phyloP scores from a whole-genome alignment of 768 basidiomycete genomes.

The Solioccasus polychromus region DNA sequence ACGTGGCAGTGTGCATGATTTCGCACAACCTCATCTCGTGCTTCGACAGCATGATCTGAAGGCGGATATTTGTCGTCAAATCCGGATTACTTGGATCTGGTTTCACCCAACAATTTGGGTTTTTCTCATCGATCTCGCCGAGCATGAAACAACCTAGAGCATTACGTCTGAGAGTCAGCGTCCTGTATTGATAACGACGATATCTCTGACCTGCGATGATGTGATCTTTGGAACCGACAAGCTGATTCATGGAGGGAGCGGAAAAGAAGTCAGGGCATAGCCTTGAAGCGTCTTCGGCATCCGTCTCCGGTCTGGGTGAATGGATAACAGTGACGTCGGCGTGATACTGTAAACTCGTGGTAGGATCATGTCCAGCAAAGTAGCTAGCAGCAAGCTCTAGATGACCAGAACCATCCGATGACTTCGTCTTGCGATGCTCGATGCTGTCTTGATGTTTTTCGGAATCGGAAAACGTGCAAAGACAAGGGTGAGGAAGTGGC shows the following conservation, averaged over 20 bases:
- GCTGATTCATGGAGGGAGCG: slow-evolving; percentile 11
- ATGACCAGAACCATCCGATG: no score
- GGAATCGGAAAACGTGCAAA: slow-evolving; percentile 8
- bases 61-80: slow-evolving; percentile 8
- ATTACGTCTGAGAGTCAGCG: neutral
- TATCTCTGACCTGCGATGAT: slow-evolving; percentile 5
- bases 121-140: slow-evolving; percentile 7
- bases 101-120: neutral
- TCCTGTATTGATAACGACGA: no score
- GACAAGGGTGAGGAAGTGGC: slow-evolving; percentile 15
- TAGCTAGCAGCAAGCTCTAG: slow-evolving; percentile 6
- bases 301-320: slow-evolving; percentile 7
- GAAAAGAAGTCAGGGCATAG: slow-evolving; percentile 16
- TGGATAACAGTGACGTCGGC: slow-evolving; percentile 11
- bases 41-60: slow-evolving; percentile 11
- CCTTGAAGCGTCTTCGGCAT: slow-evolving; percentile 14
- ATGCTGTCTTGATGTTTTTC: no score
- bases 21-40: slow-evolving; percentile 3
- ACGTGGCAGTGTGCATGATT: slow-evolving; percentile 10
- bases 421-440: no score
- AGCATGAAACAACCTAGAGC: slow-evolving; percentile 5
- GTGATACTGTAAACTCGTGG: slow-evolving; percentile 4
- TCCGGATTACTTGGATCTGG: slow-evolving; percentile 2
- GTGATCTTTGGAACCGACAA: slow-evolving; percentile 5
- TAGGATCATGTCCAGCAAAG: slow-evolving; percentile 7